Evolutionary conservation across 2,329 filamentous ascomycete genomes (phyloP).

Genomic region (Trichoderma gracile): DNA sequence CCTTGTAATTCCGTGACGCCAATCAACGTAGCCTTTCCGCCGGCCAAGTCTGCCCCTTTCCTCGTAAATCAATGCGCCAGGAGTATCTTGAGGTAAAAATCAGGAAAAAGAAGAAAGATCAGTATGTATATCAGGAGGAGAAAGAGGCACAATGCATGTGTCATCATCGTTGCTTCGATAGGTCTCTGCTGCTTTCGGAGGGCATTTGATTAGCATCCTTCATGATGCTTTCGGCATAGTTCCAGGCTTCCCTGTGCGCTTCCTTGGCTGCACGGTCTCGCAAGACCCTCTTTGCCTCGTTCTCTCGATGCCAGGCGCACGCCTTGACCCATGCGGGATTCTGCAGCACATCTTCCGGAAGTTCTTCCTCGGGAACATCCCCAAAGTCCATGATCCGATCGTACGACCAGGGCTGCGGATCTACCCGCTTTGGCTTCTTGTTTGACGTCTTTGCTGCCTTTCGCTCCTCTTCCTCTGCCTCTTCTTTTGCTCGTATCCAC

Average conservation of each 20-base stretch:
- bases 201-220: constrained; percentile 1
- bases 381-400: constrained; percentile 40
- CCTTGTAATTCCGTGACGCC: constrained; percentile 9
- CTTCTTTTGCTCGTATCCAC: constrained; percentile 34
- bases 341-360: constrained; percentile 48
- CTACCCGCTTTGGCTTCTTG: constrained; percentile 20
- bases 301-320: constrained; percentile 41
- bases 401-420: constrained; percentile 37
- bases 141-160: not conserved
- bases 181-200: not conserved
- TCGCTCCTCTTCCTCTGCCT: constrained; percentile 26
- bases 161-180: not conserved
- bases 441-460: constrained; percentile 18
- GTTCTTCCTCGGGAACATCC: constrained; percentile 41
- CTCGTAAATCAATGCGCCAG: not conserved
- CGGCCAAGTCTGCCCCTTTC: not conserved
- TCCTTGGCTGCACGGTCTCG: constrained; percentile 13
- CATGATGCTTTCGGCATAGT: constrained; percentile 3
- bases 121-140: not conserved
- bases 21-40: not conserved
- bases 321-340: constrained; percentile 50
- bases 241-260: constrained; percentile 1
- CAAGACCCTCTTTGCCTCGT: constrained; percentile 15
- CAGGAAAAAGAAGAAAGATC: not conserved
- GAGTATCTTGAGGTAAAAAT: not conserved